Evolutionary conservation across 208 protist genomes (phyloP), one percentile per base, ranked within the genome.

Genomic region (Trypanosoma congolense): DNA sequence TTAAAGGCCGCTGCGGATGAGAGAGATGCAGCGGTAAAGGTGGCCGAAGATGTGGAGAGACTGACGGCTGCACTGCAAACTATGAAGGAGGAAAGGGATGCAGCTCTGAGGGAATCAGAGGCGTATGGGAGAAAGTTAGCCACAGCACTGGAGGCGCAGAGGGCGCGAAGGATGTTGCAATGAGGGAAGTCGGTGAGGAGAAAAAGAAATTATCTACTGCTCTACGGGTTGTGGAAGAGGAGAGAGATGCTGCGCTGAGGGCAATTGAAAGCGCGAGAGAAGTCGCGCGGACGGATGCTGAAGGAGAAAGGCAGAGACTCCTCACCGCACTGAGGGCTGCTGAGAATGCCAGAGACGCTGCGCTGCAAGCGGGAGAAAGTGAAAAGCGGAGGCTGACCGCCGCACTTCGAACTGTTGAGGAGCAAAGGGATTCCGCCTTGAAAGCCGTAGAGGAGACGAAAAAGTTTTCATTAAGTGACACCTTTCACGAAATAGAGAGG

Each of bases 21-120:
- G 41, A 42, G 33, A 38, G 33, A 38, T 16, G 33, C 6, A 38
- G 9, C 12, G 33, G 12, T 6, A 12, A 38, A 38, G 33, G 33
- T 38, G 33, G 33, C 33, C 6, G 33, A 38, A 38, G 33, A 38
- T 38, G 33, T 54, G 3, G 43, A 36, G 3, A 43, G 42, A 38
- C n/a, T 52, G 3, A 38, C 49, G 36, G 48, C 36, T 14, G 30
- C 47, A 33, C 29, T 21, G 3, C 42, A 67, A n/a, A 42, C 54
- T 12, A 36, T 62, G 35, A 47, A 24, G 25, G 44, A 61, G 35
- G 44, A 56, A 12, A 29, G 31, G 14, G 46, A 40, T 26, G 30
- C 33, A n/a, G 48, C 21, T 14, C 24, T 65, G 14, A 49, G 65
- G 56, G 41, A 22, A 24, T 47, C 61, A 43, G 42, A 55, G 54